Evolutionary conservation across 192 early-diverging fungal species (phyloP).

Genomic region (Dispira parvispora): DNA sequence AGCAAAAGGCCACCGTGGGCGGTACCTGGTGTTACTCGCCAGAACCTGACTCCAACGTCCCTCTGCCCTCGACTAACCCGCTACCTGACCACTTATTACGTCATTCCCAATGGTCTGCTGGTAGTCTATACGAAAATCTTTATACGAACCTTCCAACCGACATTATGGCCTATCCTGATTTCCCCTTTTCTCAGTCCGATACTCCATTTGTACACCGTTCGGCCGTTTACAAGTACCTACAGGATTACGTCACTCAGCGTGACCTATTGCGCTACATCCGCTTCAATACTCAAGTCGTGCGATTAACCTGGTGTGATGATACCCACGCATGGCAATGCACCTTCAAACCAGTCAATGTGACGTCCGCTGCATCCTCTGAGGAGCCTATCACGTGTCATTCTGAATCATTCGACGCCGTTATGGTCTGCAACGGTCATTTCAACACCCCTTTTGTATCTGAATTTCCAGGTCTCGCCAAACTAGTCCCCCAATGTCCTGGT

Average conservation of each 20-base stretch:
- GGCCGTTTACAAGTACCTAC: not conserved
- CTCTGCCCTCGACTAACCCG: not conserved
- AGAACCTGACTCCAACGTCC: not conserved
- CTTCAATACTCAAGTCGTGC: not conserved
- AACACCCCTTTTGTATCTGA: not conserved
- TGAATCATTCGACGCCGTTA: constrained; percentile 4
- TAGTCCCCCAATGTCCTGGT: not conserved
- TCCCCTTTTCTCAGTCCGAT: not conserved
- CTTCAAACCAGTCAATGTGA: not conserved
- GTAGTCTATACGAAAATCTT: not conserved
- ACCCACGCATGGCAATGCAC: not conserved
- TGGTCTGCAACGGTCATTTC: constrained; percentile 8
- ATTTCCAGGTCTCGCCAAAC: not conserved
- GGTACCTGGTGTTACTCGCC: not conserved
- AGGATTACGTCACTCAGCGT: not conserved
- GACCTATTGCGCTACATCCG: too few relatives aligned
- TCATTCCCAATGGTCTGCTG: not conserved
- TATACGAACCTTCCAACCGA: not conserved
- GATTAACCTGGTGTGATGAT: not conserved
- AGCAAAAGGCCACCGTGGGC: not conserved
- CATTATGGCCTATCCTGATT: not conserved
- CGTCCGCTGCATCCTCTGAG: not conserved
- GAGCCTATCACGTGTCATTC: not conserved
- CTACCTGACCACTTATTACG: not conserved
- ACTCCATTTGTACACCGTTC: not conserved